These are phyloP conservation scores for Ascochyta rabiei DNA, from an alignment of 2,329 filamentous ascomycete genomes.

Conservation along the genomic window DNA sequence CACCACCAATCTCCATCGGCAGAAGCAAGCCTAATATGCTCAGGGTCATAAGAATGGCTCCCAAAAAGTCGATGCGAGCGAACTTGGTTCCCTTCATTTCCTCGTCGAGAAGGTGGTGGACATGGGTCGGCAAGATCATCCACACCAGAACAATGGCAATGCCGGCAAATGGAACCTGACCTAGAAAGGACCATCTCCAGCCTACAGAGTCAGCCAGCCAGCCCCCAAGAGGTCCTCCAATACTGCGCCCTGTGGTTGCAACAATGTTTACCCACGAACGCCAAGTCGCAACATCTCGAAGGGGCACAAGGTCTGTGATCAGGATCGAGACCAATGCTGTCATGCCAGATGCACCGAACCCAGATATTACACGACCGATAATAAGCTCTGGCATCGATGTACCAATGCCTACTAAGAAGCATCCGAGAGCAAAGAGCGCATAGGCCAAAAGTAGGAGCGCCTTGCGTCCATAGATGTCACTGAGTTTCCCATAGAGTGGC, in stretches of 20 bases:
- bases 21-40: slow-evolving; percentile 55
- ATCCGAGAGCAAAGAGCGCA: slow-evolving; percentile 49
- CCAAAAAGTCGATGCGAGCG: slow-evolving; percentile 64
- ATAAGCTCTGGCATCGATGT: slow-evolving; percentile 26
- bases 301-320: slow-evolving; percentile 57
- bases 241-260: slow-evolving; percentile 56
- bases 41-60: slow-evolving; percentile 55
- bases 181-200: slow-evolving; percentile 70
- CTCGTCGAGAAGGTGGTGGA: not conserved
- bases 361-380: slow-evolving; percentile 63
- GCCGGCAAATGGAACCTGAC: slow-evolving; percentile 62
- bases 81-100: slow-evolving; percentile 39
- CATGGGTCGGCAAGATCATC: slow-evolving; percentile 24
- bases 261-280: slow-evolving; percentile 60
- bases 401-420: slow-evolving; percentile 15
- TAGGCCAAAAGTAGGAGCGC: slow-evolving; percentile 49
- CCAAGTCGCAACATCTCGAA: slow-evolving; percentile 56
- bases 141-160: slow-evolving; percentile 58
- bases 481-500: slow-evolving; percentile 51
- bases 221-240: slow-evolving; percentile 64
- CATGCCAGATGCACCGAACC: slow-evolving; percentile 73
- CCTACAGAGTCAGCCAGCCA: slow-evolving; percentile 66
- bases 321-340: slow-evolving; percentile 51
- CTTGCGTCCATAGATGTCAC: slow-evolving; percentile 55
- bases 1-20: slow-evolving; percentile 57